Evolutionary conservation across 2,329 filamentous ascomycete genomes (phyloP), one percentile per base, ranked within the genome.

Genomic region (Exserohilum turcica): DNA sequence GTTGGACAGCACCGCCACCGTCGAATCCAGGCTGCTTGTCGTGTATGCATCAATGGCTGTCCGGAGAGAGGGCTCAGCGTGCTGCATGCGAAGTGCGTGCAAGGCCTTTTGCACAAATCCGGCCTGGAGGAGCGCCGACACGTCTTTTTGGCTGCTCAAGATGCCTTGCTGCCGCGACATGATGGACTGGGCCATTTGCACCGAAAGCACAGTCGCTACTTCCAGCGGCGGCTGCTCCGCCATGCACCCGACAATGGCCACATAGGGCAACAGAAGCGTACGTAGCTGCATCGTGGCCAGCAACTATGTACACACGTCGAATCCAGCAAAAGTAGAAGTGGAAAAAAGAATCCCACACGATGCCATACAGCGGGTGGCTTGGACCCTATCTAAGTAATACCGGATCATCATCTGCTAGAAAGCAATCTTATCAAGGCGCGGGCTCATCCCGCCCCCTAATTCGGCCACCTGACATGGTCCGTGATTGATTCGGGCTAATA

Each of bases 51-150:
- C 60, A 54, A 46, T 39, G 38, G 42, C 13, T 32, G 49, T 33
- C 45, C 54, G 16, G 33, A 29, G 15, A 1, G 38, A 7, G 16
- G 48, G 13, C 46, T 54, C 42, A 28, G 50, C 38, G 43, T 63
- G 50, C 36, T 63, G 46, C 1, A 66, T 58, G 15, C 29, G 16
- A 31, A 66, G 46, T 10, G 57, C 59, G 9, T 57, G 48, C 5
- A 74, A 58, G 13, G 69, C 62, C 42, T 74, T 71, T 43, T 74
- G 71, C n/a, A 69, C 66, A 21, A 74, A 59, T 5, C 69, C 71
- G 2, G 71, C 56, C 51, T 74, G 68, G 18, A 74, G 62, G 2
- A 63, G 56, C 1, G 49, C 61, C 13, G 66, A 68, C 6, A 35
- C 27, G 43, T 64, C 65, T 18, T 47, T 42, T 10, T 39, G n/a